phyloP scores from a whole-genome alignment of 1,284 basidiomycete genomes.

The Pascua guehoae region DNA sequence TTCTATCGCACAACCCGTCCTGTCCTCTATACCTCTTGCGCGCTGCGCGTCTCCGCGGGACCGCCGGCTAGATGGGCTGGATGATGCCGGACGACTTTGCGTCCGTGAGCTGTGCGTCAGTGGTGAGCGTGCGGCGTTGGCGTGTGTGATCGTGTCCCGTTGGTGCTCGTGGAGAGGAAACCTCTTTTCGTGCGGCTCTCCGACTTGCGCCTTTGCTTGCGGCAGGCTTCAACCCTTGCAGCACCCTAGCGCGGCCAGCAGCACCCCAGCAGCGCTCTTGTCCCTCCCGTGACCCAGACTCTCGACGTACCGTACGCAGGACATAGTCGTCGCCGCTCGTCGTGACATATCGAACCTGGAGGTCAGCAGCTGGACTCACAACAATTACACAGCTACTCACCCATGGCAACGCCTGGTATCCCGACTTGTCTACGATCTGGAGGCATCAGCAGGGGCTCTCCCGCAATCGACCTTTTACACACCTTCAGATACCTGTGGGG shows the following conservation, averaged over 20 bases:
- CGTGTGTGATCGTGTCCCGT: too few relatives aligned
- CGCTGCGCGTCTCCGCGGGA: too few relatives aligned
- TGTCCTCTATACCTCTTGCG: too few relatives aligned
- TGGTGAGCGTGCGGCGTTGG: too few relatives aligned
- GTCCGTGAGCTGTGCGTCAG: constrained; percentile 32
- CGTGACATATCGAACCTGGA: constrained; percentile 59
- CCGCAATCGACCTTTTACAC: constrained; percentile 7
- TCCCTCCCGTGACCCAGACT: background rate
- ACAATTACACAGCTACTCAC: constrained; percentile 28
- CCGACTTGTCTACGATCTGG: constrained; percentile 98
- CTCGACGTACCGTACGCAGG: constrained; percentile 36
- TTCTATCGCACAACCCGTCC: too few relatives aligned
- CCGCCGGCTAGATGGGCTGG: constrained; percentile 33
- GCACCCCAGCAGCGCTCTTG: constrained; percentile 43
- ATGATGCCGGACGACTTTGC: constrained; percentile 45
- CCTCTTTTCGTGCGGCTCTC: background rate
- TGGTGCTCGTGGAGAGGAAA: too few relatives aligned
- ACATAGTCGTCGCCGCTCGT: constrained; percentile 93
- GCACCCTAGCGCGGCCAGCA: constrained; percentile 19
- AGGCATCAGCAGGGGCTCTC: constrained; percentile 68
- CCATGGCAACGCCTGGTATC: constrained; percentile 63
- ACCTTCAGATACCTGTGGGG: too few relatives aligned
- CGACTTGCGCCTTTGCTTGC: background rate
- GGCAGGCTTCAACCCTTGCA: background rate
- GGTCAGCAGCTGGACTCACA: constrained; percentile 55